Base-by-base conservation (phyloP, 2,329 filamentous ascomycete species). In the Orbilia blumenaviensis region DNA sequence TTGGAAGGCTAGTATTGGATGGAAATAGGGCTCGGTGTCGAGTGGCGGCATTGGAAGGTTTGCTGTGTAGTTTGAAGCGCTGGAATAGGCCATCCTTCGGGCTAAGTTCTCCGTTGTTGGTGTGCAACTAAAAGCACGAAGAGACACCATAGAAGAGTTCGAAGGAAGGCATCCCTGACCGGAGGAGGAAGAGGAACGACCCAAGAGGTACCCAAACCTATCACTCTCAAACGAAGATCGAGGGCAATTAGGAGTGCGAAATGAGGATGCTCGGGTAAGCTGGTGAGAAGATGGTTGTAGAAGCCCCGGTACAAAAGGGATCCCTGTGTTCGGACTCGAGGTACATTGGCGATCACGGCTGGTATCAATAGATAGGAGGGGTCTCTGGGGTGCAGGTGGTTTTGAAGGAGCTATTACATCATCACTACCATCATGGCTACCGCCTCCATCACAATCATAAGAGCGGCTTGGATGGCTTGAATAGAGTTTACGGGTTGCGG, bases 71-170 rank as follows among this genome's bases (percentile, higher is more conserved):
- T 36, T 38, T 34, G 61, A 32, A 21, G 29, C 12, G 34, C 52
- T n/a, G 10, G 61, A 36, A n/a, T 61, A 44, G 32, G 46, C 42
- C 68, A 73, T 73, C 25, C 68, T 73, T 29, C 61, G 61, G 41
- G 61, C 68, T 32, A 74, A 18, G n/a, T 74, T 74, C 34, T 74
- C 69, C 5, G 69, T 74, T 60, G 69, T 74, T 32, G 69, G 69
- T 25, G 69, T 74, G 32, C 62, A 74, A 21, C 50, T 74, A 38
- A 66, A 56, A 27, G 16, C 62, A 7, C 62, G 52, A 50, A 74
- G 62, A 8, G n/a, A 38, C 8, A 38, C 50, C 25, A 46, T 50
- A 25, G 69, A 74, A 12, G 61, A 2, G 18, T 38, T 52, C 14
- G n/a, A 16, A 4, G 32, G 21, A 44, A 66, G 7, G 10, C 3